Percentiles rank a stretch among this genome's conserved stretches.
Conservation (phyloP, 768 basidiomycete species). For the Amanita brunnescens region DNA sequence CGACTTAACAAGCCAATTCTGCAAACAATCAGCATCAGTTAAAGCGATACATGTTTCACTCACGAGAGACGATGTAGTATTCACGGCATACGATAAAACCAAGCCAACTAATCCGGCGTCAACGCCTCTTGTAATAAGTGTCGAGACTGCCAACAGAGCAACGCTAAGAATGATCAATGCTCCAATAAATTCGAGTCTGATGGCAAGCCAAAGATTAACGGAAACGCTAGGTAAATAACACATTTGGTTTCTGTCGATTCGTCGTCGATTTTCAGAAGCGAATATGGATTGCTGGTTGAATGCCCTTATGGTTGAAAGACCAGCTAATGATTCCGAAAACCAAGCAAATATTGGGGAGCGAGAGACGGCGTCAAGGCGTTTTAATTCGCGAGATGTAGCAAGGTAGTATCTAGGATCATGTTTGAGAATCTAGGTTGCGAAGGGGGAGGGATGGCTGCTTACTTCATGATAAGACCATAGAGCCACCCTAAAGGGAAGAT, state of each 20-base stretch:
- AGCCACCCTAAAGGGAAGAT: constrained; percentile 71
- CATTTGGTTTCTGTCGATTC: constrained; percentile 82
- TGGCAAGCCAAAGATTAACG: constrained; percentile 78
- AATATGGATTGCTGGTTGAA: constrained; percentile 68
- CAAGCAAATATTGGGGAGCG: constrained; percentile 88
- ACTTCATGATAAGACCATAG: constrained; percentile 77
- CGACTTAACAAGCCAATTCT: constrained; percentile 80
- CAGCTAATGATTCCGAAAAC: constrained; percentile 72
- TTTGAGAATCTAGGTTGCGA: too few species aligned
- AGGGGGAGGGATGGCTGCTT: constrained; percentile 16
- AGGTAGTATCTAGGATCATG: constrained; percentile 63
- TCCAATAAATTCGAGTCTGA: constrained; percentile 80
- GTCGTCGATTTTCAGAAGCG: constrained; percentile 56
- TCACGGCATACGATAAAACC: constrained; percentile 78
- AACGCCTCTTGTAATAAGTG: constrained; percentile 66
- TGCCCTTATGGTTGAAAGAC: constrained; percentile 76
- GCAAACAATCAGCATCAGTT: constrained; percentile 1
- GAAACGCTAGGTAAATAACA: constrained; percentile 64
- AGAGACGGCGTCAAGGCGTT: constrained; percentile 82
- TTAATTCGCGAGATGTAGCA: constrained; percentile 78
- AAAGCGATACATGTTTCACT: constrained; percentile 15
- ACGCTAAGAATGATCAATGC: constrained; percentile 70
- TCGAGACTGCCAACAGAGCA: constrained; percentile 55
- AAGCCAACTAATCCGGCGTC: constrained; percentile 86
- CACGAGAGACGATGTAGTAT: constrained; percentile 75